A percentile compares a stretch with the other conserved stretches of the same genome.
Conservation (phyloP, 495 filamentous ascomycete species). For the Trichoderma orchidacearum region DNA sequence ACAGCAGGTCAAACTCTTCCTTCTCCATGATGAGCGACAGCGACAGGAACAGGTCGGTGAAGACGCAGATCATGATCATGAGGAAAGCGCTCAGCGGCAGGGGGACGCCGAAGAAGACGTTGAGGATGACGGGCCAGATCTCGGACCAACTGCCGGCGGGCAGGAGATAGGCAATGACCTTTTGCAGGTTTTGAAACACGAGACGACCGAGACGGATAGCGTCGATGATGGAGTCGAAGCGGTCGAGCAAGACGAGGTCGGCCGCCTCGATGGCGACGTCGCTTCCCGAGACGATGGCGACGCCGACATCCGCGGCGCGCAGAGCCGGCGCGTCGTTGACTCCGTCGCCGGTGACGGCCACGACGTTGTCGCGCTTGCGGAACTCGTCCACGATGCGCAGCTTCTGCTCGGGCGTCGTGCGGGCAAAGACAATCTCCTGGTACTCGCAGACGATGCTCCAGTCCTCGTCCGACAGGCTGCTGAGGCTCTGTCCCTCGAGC, state of each 20-base stretch:
- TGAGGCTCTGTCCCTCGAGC: slow-evolving; percentile 12
- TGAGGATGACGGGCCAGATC: slow-evolving; percentile 59
- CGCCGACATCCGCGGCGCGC: slow-evolving; percentile 63
- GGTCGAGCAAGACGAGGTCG: slow-evolving; percentile 57
- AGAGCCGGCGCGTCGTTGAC: slow-evolving; percentile 73
- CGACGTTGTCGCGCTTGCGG: slow-evolving; percentile 41
- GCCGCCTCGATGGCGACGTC: slow-evolving; percentile 64
- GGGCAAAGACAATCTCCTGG: slow-evolving; percentile 44
- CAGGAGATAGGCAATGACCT: slow-evolving; percentile 58
- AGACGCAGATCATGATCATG: slow-evolving; percentile 60
- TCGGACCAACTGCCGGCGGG: slow-evolving; percentile 54
- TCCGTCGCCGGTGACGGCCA: slow-evolving; percentile 55
- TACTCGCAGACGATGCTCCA: slow-evolving; percentile 28
- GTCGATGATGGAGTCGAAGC: slow-evolving; percentile 51
- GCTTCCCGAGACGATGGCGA: slow-evolving; percentile 66
- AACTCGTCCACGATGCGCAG: slow-evolving; percentile 59
- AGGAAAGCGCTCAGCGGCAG: slow-evolving; percentile 53
- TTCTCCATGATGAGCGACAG: slow-evolving; percentile 57
- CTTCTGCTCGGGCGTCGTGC: slow-evolving; percentile 66
- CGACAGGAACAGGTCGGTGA: slow-evolving; percentile 53
- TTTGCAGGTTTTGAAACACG: slow-evolving; percentile 62
- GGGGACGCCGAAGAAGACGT: slow-evolving; percentile 54
- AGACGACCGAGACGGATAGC: slow-evolving; percentile 53
- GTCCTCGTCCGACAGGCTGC: slow-evolving; percentile 9
- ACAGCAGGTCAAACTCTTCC: slow-evolving; percentile 55